phyloP scores from a whole-genome alignment of 2,329 filamentous ascomycete species.

The Knoxdaviesia proteae region DNA sequence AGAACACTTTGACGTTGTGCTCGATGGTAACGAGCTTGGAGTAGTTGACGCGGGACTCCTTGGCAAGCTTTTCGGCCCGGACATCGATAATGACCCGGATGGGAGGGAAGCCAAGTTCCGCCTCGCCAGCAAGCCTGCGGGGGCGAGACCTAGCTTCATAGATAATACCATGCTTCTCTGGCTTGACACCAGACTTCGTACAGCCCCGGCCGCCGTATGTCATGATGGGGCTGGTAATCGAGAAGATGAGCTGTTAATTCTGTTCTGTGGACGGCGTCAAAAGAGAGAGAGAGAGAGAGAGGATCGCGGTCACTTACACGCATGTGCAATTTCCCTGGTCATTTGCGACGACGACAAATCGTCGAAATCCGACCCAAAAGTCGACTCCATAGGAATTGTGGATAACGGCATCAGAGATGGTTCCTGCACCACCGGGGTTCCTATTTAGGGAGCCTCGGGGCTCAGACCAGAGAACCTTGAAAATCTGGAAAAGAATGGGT shows the following conservation, averaged over 20 bases:
- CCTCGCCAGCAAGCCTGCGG: slow-evolving; percentile 18
- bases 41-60: slow-evolving; percentile 35
- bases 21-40: slow-evolving; percentile 33
- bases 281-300: background rate
- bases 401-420: too few relatives aligned
- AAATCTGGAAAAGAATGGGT: slow-evolving; percentile 17
- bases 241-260: too few relatives aligned
- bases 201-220: slow-evolving; percentile 33
- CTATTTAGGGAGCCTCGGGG: slow-evolving; percentile 9
- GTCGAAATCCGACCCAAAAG: slow-evolving; percentile 28
- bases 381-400: slow-evolving; percentile 13
- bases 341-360: slow-evolving; percentile 32
- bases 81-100: slow-evolving; percentile 22
- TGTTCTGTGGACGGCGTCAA: slow-evolving; percentile 3
- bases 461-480: slow-evolving; percentile 34
- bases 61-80: slow-evolving; percentile 22
- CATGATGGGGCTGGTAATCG: slow-evolving; percentile 24
- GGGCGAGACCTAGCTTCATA: slow-evolving; percentile 8
- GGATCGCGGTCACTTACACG: slow-evolving; percentile 21
- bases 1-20: slow-evolving; percentile 35
- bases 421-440: too few relatives aligned
- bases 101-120: slow-evolving; percentile 24
- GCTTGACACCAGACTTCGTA: slow-evolving; percentile 29
- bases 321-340: slow-evolving; percentile 32
- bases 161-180: slow-evolving; percentile 31